Percentiles rank a stretch among this genome's conserved stretches.
phyloP scores from a whole-genome alignment of 2,329 filamentous ascomycete genomes.

The Venturia oleaginea region DNA sequence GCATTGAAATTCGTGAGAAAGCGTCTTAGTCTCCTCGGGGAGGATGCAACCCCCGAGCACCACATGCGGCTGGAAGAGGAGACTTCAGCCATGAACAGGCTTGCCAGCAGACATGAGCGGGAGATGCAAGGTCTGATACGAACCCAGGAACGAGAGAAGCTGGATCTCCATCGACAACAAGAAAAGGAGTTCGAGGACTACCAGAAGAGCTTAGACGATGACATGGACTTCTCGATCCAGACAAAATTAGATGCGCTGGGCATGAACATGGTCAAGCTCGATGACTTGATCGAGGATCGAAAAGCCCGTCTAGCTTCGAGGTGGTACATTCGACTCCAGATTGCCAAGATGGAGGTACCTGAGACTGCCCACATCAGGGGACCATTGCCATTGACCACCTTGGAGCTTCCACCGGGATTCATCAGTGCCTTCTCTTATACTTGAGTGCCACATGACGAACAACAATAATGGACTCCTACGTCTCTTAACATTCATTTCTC shows the following conservation, averaged over 20 bases:
- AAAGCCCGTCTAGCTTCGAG: slow-evolving; percentile 6
- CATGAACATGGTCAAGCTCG: slow-evolving; percentile 10
- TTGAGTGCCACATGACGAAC: neutral
- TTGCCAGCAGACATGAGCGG: slow-evolving; percentile 8
- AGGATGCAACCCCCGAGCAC: slow-evolving; percentile 8
- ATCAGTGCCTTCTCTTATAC: slow-evolving; percentile 5
- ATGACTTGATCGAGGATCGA: slow-evolving; percentile 12
- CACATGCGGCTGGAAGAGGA: slow-evolving; percentile 12
- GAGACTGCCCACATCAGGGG: neutral
- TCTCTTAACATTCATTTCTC: neutral
- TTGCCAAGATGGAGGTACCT: slow-evolving; percentile 5
- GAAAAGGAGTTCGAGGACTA: slow-evolving; percentile 12
- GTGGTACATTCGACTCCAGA: slow-evolving; percentile 13
- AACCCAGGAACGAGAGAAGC: slow-evolving; percentile 10
- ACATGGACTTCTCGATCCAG: neutral
- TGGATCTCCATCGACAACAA: slow-evolving; percentile 11
- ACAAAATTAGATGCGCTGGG: slow-evolving; percentile 4
- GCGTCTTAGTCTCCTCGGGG: slow-evolving; percentile 8
- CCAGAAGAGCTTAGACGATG: slow-evolving; percentile 1
- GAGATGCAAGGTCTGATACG: slow-evolving; percentile 10
- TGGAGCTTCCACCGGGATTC: neutral
- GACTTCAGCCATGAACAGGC: neutral
- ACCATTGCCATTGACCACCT: neutral
- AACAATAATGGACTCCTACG: neutral
- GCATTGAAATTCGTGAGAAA: slow-evolving; percentile 11